A percentile compares a stretch with the other conserved stretches of the same genome.
phyloP scores from a whole-genome alignment of 495 filamentous ascomycete genomes.

The Aspergillus funiculosus region DNA sequence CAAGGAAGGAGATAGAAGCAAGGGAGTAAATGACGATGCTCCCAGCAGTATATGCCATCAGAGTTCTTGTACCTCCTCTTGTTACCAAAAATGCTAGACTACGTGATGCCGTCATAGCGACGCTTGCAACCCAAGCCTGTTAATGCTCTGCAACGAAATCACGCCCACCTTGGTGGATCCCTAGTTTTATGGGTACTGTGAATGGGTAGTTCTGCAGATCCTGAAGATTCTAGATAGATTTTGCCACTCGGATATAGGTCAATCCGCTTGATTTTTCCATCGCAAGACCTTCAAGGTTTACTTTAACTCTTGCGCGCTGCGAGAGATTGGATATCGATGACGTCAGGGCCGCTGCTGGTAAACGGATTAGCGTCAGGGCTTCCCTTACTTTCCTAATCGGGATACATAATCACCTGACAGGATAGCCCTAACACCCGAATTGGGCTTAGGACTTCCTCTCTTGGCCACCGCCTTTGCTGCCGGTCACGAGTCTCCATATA shows the following conservation, averaged over 20 bases:
- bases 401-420: slow-evolving; percentile 8
- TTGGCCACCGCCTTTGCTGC: background rate
- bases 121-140: slow-evolving; percentile 13
- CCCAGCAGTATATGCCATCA: background rate
- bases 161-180: slow-evolving; percentile 7
- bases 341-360: background rate
- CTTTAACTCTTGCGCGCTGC: background rate
- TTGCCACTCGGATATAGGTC: background rate
- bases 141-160: slow-evolving; percentile 11
- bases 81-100: background rate
- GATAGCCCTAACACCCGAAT: background rate
- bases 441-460: background rate
- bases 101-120: slow-evolving; percentile 21
- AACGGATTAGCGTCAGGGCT: slow-evolving; percentile 12
- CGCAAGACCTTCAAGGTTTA: background rate
- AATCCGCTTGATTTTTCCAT: background rate
- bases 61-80: background rate
- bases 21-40: slow-evolving; percentile 8
- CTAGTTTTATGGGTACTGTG: background rate
- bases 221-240: background rate
- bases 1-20: slow-evolving; percentile 1
- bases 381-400: background rate
- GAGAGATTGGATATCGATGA: slow-evolving; percentile 1
- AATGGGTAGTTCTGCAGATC: too few relatives aligned
- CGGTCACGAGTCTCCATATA: background rate